Base-by-base conservation (phyloP, 306 rosid species). In the Cyclanthera cordifolia region DNA sequence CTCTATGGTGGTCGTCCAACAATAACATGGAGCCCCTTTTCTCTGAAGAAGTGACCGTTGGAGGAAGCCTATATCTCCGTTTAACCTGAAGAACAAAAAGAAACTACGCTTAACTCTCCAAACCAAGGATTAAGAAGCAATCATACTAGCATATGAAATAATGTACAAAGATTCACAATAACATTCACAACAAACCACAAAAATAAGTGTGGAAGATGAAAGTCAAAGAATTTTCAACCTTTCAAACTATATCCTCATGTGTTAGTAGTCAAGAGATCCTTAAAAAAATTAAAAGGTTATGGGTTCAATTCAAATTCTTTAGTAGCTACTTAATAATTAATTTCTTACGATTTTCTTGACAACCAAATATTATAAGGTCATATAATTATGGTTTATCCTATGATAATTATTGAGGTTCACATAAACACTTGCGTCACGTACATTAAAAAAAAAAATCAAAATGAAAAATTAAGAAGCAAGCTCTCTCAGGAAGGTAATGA, bases 51-150 rank as follows among this genome's bases (percentile, higher is more conserved):
- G 85, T 28, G 45, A 76, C 71, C 49, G 74, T 65, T 70, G 87
- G 82, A 21, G 94, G 83, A 78, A 93, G 86, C 85, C 91, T 82
- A 69, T 86, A 93, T 74, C 71, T 86, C 68, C 99, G 94, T 57
- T 90, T 90, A 37, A 86, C 96, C 96, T 93, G 82, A 60, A 73
- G 82, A 60, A 73, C 52, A 76, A 77, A 78, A 57, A 57, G 27
- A 19, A 67, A 46, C 57, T 25, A 45, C 43, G 8, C 7, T 37
- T 7, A 37, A 37, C 43, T 37, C 43, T 37, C 43, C 7, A 7
- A 37, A 37, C 43, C 43, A 1, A 6, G 43, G 5, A 47, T 14
- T 47, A 47, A 49, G 10, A 49, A 49, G 51, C 19, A 47, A 47
- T 47, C 51, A 12, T 49, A 13, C 17, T 47, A 47, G 19, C 51